A percentile compares a stretch with the other conserved stretches of the same genome.
Conservation (phyloP, 192 early-diverging fungal genomes). For the Coemansia reversa region DNA sequence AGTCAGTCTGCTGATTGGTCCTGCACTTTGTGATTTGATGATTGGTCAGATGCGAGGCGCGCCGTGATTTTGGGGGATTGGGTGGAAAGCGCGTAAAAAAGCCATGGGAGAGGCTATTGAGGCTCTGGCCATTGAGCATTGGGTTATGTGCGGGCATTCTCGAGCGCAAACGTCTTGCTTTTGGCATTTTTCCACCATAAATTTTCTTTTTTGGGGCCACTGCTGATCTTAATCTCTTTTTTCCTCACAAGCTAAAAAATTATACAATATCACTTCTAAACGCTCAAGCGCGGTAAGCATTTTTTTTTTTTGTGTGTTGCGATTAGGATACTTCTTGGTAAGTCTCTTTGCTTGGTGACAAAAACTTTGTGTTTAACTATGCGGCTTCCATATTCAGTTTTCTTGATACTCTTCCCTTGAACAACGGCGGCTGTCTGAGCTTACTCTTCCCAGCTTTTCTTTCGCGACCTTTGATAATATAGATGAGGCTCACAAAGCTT, state of each 20-base stretch:
- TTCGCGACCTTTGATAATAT: not conserved
- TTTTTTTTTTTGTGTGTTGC: slow-evolving; percentile 11
- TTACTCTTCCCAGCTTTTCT: not conserved
- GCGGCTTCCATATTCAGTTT: not conserved
- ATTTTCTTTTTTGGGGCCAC: slow-evolving; percentile 14
- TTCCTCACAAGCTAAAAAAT: slow-evolving; percentile 32
- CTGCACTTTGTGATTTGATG: slow-evolving; percentile 3
- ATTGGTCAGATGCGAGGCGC: slow-evolving; percentile 1
- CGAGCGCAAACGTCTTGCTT: not conserved
- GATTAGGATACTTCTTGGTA: not conserved
- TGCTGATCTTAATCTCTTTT: slow-evolving; percentile 43
- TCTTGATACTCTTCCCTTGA: not conserved
- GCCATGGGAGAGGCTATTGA: too few relatives aligned
- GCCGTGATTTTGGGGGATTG: slow-evolving; percentile 13
- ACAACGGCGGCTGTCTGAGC: not conserved
- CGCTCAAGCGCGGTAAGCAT: slow-evolving; percentile 24
- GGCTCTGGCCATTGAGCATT: not conserved
- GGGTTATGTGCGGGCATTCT: not conserved
- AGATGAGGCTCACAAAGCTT: not conserved
- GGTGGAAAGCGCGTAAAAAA: slow-evolving; percentile 2
- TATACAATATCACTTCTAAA: slow-evolving; percentile 17
- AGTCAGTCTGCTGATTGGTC: not conserved
- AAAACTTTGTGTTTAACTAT: not conserved
- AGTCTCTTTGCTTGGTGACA: not conserved
- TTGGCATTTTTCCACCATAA: not conserved